Conservation (phyloP, 805 yeast species). For the Saturnispora kantuleensis region DNA sequence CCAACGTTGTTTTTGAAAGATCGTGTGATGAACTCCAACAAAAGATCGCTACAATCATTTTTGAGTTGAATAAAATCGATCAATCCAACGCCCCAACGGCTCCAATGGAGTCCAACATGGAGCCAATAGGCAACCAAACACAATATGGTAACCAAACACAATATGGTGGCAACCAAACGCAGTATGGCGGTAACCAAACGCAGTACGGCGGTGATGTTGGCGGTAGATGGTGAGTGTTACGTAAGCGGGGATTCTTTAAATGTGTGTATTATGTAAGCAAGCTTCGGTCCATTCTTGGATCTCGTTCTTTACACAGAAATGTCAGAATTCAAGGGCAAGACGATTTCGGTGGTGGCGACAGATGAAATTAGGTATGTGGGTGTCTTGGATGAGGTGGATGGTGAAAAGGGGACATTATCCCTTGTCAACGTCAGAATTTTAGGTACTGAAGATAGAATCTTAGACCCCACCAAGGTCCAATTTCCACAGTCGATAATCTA, state of each 20-base stretch:
- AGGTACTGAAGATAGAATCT: slow-evolving; percentile 87
- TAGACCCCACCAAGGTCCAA: slow-evolving; percentile 61
- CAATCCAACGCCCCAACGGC: slow-evolving; percentile 13
- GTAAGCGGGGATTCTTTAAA: too few relatives aligned
- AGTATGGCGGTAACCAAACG: slow-evolving; percentile 11
- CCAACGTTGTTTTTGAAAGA: slow-evolving; percentile 79
- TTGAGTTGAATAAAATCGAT: slow-evolving; percentile 46
- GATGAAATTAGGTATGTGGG: slow-evolving; percentile 87
- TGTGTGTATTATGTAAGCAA: not conserved
- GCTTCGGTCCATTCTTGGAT: not conserved
- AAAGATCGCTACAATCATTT: slow-evolving; percentile 80
- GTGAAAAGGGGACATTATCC: slow-evolving; percentile 84
- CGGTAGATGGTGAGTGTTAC: slow-evolving; percentile 24
- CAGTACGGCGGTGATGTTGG: slow-evolving; percentile 16
- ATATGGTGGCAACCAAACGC: slow-evolving; percentile 9
- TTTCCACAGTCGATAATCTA: slow-evolving; percentile 58
- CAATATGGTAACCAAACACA: slow-evolving; percentile 10
- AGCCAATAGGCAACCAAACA: slow-evolving; percentile 1
- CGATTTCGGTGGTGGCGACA: slow-evolving; percentile 69
- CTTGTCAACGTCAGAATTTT: slow-evolving; percentile 67
- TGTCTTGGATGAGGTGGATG: slow-evolving; percentile 74
- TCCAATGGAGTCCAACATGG: too few relatives aligned
- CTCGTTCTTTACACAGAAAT: slow-evolving; percentile 28
- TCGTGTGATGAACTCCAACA: slow-evolving; percentile 80
- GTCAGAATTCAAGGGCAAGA: slow-evolving; percentile 91